A percentile compares a stretch with the other conserved stretches of the same genome.
phyloP scores from a whole-genome alignment of 352 stramenopile genomes.

The Albugo candida region DNA sequence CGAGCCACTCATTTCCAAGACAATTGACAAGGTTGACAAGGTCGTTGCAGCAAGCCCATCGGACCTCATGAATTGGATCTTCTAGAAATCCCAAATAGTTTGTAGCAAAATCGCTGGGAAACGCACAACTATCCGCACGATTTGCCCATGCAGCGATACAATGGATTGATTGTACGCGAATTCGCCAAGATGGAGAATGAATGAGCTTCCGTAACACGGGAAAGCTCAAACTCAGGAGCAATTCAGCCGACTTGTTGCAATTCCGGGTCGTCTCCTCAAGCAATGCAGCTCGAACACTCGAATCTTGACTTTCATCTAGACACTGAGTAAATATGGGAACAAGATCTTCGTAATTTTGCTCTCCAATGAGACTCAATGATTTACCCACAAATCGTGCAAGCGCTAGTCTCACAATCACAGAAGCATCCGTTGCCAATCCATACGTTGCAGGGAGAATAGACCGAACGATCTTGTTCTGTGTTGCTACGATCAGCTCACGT shows the following conservation, averaged over 20 bases:
- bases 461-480: conserved; percentile 59
- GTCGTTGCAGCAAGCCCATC: conserved; percentile 32
- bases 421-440: conserved; percentile 50
- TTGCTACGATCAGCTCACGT: conserved; percentile 35
- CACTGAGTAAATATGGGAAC: conserved; percentile 71
- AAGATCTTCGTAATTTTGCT: conserved; percentile 56
- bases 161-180: conserved; percentile 73
- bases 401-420: conserved; percentile 47
- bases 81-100: conserved; percentile 40
- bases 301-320: conserved; percentile 61
- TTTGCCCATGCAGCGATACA: conserved; percentile 66
- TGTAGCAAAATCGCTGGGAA: conserved; percentile 51
- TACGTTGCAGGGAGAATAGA: conserved; percentile 66
- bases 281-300: conserved; percentile 50
- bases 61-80: conserved; percentile 58
- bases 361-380: conserved; percentile 41
- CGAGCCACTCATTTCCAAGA: conserved; percentile 60
- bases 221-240: conserved; percentile 45
- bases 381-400: conserved; percentile 59
- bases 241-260: conserved; percentile 43
- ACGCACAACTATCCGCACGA: conserved; percentile 26
- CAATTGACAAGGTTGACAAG: conserved; percentile 41
- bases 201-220: conserved; percentile 41
- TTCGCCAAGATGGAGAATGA: conserved; percentile 55
- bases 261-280: conserved; percentile 68